A percentile compares a stretch with the other conserved stretches of the same genome.
Evolutionary conservation across 2,329 filamentous ascomycete species (phyloP).

Genomic region (Fusarium sp.): DNA sequence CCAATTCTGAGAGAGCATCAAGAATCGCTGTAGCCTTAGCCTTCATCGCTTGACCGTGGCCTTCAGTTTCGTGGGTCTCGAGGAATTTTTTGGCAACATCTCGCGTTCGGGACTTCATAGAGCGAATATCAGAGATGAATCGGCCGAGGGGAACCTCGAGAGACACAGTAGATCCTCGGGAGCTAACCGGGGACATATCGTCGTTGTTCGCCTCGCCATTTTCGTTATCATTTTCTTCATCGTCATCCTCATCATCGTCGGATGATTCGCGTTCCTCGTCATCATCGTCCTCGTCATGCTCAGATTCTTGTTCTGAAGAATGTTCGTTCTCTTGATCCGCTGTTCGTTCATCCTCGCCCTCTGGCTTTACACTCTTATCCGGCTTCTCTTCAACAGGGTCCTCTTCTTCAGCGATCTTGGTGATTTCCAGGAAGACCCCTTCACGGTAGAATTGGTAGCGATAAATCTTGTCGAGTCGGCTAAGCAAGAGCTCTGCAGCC

Average conservation of each 20-base stretch:
- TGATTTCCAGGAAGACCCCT: constrained; percentile 92
- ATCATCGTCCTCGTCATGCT: constrained; percentile 45
- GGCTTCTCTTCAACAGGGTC: constrained; percentile 39
- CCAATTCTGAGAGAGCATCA: constrained; percentile 76
- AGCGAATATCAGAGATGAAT: constrained; percentile 61
- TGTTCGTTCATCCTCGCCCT: constrained; percentile 44
- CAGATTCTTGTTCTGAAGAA: constrained; percentile 48
- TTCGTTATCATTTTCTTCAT: constrained; percentile 62
- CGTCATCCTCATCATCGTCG: constrained; percentile 64
- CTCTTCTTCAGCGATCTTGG: constrained; percentile 75
- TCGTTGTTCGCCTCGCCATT: constrained; percentile 66
- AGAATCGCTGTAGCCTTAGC: constrained; percentile 83
- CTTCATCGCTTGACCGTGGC: constrained; percentile 77
- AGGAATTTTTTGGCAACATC: constrained; percentile 85
- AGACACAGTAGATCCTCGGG: constrained; percentile 74
- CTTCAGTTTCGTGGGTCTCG: constrained; percentile 82
- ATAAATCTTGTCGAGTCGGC: constrained; percentile 87
- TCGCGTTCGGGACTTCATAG: constrained; percentile 75
- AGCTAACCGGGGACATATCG: constrained; percentile 74
- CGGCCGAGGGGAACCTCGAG: constrained; percentile 66
- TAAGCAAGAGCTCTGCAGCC: constrained; percentile 87
- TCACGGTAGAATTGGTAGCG: constrained; percentile 97
- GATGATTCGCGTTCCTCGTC: constrained; percentile 54
- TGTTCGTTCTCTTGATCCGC: constrained; percentile 48
- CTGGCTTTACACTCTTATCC: constrained; percentile 31